Percentiles rank a stretch among this genome's conserved stretches.
These are phyloP conservation scores for Canariomyces notabilis DNA, from an alignment of 2,329 filamentous ascomycete genomes.

Conservation along the genomic window DNA sequence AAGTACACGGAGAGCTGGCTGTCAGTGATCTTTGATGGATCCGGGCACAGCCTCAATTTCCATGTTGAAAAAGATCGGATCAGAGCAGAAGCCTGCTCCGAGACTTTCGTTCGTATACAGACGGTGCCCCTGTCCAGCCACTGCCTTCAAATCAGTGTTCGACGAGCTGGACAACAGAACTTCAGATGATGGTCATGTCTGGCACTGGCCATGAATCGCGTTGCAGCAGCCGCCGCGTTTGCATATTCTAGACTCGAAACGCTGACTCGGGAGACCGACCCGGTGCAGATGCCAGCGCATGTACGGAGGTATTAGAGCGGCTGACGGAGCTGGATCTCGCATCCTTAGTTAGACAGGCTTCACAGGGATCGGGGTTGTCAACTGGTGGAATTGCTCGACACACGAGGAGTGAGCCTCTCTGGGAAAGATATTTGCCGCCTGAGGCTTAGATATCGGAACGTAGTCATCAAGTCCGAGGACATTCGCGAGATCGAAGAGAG, in stretches of 20 bases:
- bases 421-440: constrained; percentile 12
- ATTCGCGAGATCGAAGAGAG: constrained; percentile 5
- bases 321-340: too few relatives aligned
- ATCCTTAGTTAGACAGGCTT: neutral
- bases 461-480: neutral
- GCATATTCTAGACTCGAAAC: constrained; percentile 11
- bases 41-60: too few relatives aligned
- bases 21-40: too few relatives aligned
- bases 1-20: too few relatives aligned
- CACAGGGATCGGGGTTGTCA: neutral
- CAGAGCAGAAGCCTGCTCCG: too few relatives aligned
- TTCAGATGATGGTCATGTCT: constrained; percentile 15
- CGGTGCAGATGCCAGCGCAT: neutral
- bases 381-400: neutral
- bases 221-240: neutral
- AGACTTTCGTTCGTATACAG: too few relatives aligned
- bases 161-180: neutral
- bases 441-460: constrained; percentile 1
- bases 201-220: constrained; percentile 22
- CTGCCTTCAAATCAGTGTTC: constrained; percentile 5
- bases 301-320: neutral
- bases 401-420: constrained; percentile 1
- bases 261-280: constrained; percentile 16
- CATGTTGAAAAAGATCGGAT: too few relatives aligned
- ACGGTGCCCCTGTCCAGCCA: constrained; percentile 24